Conservation (phyloP, 108 stramenopile genomes). For the Nannochloropsis salina region DNA sequence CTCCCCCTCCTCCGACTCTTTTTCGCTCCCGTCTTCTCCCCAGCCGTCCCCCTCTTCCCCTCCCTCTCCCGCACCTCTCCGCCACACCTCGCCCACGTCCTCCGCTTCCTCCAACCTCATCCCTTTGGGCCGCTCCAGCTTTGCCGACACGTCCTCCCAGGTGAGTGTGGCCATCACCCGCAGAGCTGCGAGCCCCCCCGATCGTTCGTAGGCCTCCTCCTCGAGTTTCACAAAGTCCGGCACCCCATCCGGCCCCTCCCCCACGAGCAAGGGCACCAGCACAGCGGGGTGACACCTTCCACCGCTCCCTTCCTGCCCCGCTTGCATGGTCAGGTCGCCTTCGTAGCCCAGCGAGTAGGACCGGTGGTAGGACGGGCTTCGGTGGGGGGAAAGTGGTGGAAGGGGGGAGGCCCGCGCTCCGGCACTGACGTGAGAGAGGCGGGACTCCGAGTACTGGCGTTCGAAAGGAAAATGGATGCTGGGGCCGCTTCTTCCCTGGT, state of each 20-base stretch:
- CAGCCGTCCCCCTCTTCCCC: background rate
- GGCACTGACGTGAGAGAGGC: background rate
- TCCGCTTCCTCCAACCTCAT: background rate
- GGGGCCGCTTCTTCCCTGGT: background rate
- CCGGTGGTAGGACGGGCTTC: background rate
- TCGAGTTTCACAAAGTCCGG: constrained; percentile 9
- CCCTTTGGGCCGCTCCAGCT: background rate
- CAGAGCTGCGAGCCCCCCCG: constrained; percentile 18
- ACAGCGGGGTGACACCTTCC: background rate
- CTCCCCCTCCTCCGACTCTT: background rate
- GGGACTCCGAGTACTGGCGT: background rate
- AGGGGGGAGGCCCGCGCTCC: background rate
- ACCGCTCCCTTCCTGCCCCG: background rate
- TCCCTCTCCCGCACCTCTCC: background rate
- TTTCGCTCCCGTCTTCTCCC: background rate
- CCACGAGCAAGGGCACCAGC: background rate
- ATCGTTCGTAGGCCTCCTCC: constrained; percentile 18
- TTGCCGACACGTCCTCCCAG: constrained; percentile 20
- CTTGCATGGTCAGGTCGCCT: background rate
- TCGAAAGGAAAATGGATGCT: constrained; percentile 10
- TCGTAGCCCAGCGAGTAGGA: background rate
- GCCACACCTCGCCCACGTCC: background rate
- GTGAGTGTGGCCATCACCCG: constrained; percentile 22
- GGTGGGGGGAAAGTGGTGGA: background rate
- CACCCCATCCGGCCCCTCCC: constrained; percentile 20